These are phyloP conservation scores for Digitaria exilis DNA, from an alignment of 202 grass and related monocot species.

Conservation along the genomic window DNA sequence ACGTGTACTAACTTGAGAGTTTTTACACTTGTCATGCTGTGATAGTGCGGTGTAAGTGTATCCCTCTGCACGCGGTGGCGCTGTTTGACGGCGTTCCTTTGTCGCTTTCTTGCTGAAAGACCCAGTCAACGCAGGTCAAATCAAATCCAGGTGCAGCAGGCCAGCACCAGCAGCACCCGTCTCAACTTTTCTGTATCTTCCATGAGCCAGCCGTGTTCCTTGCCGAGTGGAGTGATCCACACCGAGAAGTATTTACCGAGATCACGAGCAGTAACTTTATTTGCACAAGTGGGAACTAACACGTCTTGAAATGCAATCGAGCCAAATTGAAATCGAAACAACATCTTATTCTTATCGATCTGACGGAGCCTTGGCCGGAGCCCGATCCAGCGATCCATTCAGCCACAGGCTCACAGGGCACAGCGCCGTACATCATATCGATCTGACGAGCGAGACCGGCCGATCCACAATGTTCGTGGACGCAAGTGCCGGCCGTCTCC, in stretches of 20 bases:
- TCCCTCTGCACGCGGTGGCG: too few relatives aligned
- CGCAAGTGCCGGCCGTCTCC: not conserved
- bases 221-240: not conserved
- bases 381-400: not conserved
- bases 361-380: too few relatives aligned
- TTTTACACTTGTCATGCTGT: too few relatives aligned
- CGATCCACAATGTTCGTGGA: not conserved
- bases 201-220: not conserved
- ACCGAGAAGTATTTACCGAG: not conserved
- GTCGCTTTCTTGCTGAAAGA: not conserved
- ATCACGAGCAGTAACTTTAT: not conserved
- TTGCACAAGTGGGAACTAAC: too few relatives aligned
- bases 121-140: constrained; percentile 17
- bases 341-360: too few relatives aligned
- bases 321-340: not conserved
- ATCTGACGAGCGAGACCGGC: not conserved
- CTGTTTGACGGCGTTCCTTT: constrained; percentile 7
- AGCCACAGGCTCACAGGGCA: not conserved
- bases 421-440: not conserved
- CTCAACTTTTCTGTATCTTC: not conserved
- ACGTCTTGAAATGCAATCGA: not conserved
- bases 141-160: not conserved
- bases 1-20: too few relatives aligned
- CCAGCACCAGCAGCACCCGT: too few relatives aligned
- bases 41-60: too few relatives aligned